Conservation (phyloP, 2,329 filamentous ascomycete species). For the Pseudocercospora musae region DNA sequence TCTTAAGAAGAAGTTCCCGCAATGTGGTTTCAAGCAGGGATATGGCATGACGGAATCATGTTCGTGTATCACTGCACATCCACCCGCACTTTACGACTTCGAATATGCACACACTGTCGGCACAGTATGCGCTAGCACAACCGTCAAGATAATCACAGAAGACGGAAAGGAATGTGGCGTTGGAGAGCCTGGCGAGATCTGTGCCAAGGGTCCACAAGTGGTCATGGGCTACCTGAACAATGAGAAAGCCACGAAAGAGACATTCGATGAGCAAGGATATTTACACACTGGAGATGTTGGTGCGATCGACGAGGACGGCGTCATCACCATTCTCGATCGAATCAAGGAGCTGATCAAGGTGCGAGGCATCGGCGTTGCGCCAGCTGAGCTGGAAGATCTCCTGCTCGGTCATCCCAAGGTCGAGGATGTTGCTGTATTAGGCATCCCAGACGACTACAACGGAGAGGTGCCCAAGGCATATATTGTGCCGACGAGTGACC, state of each 20-base stretch:
- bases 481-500: conserved; percentile 33
- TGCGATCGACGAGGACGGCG: conserved; percentile 33
- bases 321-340: conserved; percentile 56
- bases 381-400: conserved; percentile 50
- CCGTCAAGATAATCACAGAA: conserved; percentile 58
- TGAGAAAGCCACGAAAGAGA: conserved; percentile 46
- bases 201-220: conserved; percentile 52
- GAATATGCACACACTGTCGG: conserved; percentile 57
- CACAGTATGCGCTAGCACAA: conserved; percentile 56
- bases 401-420: conserved; percentile 48
- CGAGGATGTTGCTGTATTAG: conserved; percentile 50
- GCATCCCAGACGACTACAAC: conserved; percentile 35
- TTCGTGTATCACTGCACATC: conserved; percentile 61
- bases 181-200: conserved; percentile 55
- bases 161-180: conserved; percentile 53
- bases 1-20: conserved; percentile 55
- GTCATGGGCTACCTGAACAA: conserved; percentile 55
- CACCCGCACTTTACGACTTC: conserved; percentile 55
- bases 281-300: conserved; percentile 54
- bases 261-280: conserved; percentile 44
- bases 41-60: conserved; percentile 69
- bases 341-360: conserved; percentile 54
- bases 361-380: conserved; percentile 53
- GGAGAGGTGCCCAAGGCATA: conserved; percentile 38
- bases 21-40: conserved; percentile 56